Percentiles rank a stretch among this genome's conserved stretches.
phyloP scores from a whole-genome alignment of 768 basidiomycete species.

The Amanita rimosa region DNA sequence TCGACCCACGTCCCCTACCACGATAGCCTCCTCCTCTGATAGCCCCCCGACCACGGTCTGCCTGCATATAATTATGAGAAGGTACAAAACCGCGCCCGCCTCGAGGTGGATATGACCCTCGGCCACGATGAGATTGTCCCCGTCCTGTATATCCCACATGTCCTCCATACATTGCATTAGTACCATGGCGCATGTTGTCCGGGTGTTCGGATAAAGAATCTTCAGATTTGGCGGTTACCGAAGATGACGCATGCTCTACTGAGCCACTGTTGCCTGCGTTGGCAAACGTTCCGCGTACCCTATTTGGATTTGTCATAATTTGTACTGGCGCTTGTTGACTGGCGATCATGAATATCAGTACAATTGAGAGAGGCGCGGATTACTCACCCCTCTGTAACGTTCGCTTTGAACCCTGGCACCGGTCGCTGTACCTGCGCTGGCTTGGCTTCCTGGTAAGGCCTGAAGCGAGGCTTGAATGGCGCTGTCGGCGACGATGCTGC shows the following conservation, averaged over 20 bases:
- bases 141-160: slow-evolving; percentile 9
- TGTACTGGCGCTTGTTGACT: slow-evolving; percentile 34
- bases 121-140: slow-evolving; percentile 17
- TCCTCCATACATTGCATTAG: slow-evolving; percentile 4
- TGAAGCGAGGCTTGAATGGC: slow-evolving; percentile 59
- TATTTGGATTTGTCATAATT: slow-evolving; percentile 74
- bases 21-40: slow-evolving; percentile 23
- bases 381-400: slow-evolving; percentile 24
- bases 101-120: slow-evolving; percentile 17
- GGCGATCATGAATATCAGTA: slow-evolving; percentile 4
- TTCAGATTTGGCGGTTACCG: too few species aligned
- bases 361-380: slow-evolving; percentile 5
- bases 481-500: slow-evolving; percentile 29
- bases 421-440: slow-evolving; percentile 41
- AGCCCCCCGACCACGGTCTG: slow-evolving; percentile 22
- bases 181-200: slow-evolving; percentile 7
- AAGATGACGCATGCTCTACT: too few species aligned
- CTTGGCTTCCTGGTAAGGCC: slow-evolving; percentile 52
- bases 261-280: too few species aligned
- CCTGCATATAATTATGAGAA: slow-evolving; percentile 7
- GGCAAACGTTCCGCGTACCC: slow-evolving; percentile 25
- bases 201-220: slow-evolving; percentile 4
- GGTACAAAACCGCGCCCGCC: slow-evolving; percentile 16
- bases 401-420: slow-evolving; percentile 58
- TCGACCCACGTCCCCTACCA: slow-evolving; percentile 27